Conservation (phyloP, 768 basidiomycete species). For the Cystofilobasidium capitatum region DNA sequence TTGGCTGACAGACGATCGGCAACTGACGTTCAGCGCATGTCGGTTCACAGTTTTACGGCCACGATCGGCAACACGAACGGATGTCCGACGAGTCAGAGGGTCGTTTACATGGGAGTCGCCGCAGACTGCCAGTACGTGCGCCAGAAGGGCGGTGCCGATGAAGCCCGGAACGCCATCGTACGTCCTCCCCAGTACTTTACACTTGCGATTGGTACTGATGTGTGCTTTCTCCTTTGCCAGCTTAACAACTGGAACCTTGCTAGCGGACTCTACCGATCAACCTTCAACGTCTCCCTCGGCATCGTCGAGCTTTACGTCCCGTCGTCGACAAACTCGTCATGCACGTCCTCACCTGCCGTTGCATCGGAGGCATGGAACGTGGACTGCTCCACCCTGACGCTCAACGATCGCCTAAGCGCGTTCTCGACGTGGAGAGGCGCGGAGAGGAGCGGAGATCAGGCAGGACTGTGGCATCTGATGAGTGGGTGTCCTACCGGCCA, state of each 20-base stretch:
- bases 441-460: conserved; percentile 56
- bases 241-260: conserved; percentile 56
- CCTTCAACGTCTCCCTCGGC: conserved; percentile 76
- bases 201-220: background rate
- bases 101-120: conserved; percentile 63
- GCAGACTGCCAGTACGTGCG: conserved; percentile 72
- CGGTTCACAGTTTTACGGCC: conserved; percentile 52
- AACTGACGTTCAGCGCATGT: conserved; percentile 12
- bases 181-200: background rate
- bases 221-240: background rate
- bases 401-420: conserved; percentile 62
- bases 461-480: conserved; percentile 82
- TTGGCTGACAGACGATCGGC: background rate
- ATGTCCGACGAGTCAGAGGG: conserved; percentile 62
- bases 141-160: background rate
- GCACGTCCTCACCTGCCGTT: conserved; percentile 50
- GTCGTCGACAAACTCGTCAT: conserved; percentile 42
- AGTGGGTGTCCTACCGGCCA: conserved; percentile 70
- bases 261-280: conserved; percentile 45
- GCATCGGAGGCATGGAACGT: conserved; percentile 62
- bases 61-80: conserved; percentile 60
- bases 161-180: conserved; percentile 7
- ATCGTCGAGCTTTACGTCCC: conserved; percentile 71
- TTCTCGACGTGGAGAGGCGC: conserved; percentile 73
- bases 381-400: conserved; percentile 49